Base-by-base conservation (phyloP, 805 yeast genomes). In the Candida ortonii region DNA sequence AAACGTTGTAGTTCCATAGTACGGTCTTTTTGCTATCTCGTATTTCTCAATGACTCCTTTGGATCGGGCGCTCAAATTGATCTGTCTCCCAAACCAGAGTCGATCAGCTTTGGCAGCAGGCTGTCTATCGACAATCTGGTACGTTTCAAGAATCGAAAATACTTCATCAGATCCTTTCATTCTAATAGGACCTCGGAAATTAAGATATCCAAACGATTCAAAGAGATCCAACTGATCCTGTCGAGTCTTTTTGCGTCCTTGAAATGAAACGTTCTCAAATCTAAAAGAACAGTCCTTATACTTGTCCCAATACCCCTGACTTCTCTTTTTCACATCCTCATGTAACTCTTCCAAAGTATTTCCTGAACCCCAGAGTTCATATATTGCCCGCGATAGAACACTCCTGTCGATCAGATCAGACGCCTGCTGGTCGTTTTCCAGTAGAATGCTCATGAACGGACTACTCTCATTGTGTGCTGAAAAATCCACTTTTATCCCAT, bases 1-100 rank as follows among this genome's bases (percentile, higher is more conserved):
- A 61, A 93, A 93, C 12, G 96, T 86, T 0, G 98, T 93, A 6
- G 98, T 93, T 3, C 98, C 98, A 37, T 86, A 89, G 52, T 84
- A 88, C 34, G 79, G 81, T 52, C 98, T 71, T 49, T 80, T 78
- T 54, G 80, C 83, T 43, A 93, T 68, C 52, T 88, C 96, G 50
- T 82, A 85, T 35, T 68, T 73, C 44, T 90, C 97, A 41, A 87
- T 67, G 2, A 80, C 68, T 18, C 79, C 78, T 7, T 73, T 64
- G 7, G 57, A 44, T 47, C 96, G 70, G 10, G 80, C 79, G 43
- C 86, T 74, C 16, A 67, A 46, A 41, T 70, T 74, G 9, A 93
- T 68, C 47, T 74, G 72, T 53, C 95, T 70, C 0, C 95, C 95
- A 58, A 93, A 85, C 71, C 78, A 86, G 41, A 81, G 57, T 31